These are phyloP conservation scores for Stramenopiles sp. DNA, from an alignment of 352 stramenopile species.

Conservation along the genomic window DNA sequence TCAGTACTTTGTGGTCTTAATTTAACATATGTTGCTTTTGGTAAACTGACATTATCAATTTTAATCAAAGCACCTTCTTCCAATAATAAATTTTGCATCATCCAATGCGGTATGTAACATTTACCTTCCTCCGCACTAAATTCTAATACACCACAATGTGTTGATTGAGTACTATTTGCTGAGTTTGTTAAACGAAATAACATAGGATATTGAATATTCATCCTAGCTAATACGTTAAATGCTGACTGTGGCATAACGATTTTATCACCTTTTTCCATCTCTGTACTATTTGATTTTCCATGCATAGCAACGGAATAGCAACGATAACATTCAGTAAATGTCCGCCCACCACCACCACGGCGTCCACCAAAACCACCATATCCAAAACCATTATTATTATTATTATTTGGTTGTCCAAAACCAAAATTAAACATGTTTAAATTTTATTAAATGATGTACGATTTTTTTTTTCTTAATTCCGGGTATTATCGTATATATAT, in stretches of 20 bases:
- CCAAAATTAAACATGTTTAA: slow-evolving; percentile 19
- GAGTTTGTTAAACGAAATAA: slow-evolving; percentile 85
- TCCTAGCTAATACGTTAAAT: slow-evolving; percentile 71
- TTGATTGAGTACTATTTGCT: slow-evolving; percentile 47
- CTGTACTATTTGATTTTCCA: slow-evolving; percentile 40
- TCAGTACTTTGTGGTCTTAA: slow-evolving; percentile 91
- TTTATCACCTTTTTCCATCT: slow-evolving; percentile 55
- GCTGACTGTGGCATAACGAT: slow-evolving; percentile 89
- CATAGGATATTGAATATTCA: slow-evolving; percentile 91
- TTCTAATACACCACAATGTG: slow-evolving; percentile 92
- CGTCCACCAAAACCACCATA: too few species aligned
- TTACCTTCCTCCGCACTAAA: slow-evolving; percentile 92
- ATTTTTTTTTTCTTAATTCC: slow-evolving; percentile 18
- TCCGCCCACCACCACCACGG: slow-evolving; percentile 9
- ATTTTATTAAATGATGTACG: slow-evolving; percentile 17
- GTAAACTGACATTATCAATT: slow-evolving; percentile 80
- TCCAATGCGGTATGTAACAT: slow-evolving; percentile 98
- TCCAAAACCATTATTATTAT: slow-evolving; percentile 19
- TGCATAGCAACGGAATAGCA: slow-evolving; percentile 37
- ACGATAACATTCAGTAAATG: slow-evolving; percentile 34
- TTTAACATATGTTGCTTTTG: slow-evolving; percentile 94
- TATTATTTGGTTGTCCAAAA: slow-evolving; percentile 22
- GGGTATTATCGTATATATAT: slow-evolving; percentile 14
- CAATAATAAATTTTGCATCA: slow-evolving; percentile 98
- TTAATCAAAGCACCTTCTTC: slow-evolving; percentile 71